These are phyloP conservation scores for Marchantia paleacea DNA, from an alignment of 225 moss, liverwort and hornwort species.

Conservation along the genomic window DNA sequence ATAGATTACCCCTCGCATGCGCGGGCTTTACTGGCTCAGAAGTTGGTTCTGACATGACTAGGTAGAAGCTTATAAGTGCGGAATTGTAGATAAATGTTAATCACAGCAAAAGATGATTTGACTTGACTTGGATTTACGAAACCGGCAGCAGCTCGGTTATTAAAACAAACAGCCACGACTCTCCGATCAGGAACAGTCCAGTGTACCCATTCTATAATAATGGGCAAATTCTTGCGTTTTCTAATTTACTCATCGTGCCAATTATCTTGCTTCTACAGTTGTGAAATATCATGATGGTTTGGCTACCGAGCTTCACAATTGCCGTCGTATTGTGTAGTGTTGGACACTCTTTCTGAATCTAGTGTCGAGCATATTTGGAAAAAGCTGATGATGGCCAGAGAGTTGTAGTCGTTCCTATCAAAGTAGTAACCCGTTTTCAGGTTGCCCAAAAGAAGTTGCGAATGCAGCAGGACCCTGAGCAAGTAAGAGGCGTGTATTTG, in stretches of 20 bases:
- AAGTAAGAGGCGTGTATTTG: too few relatives aligned
- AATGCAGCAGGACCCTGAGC: too few relatives aligned
- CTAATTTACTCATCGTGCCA: not conserved
- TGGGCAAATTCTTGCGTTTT: not conserved
- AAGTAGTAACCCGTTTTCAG: too few relatives aligned
- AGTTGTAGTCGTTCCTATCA: too few relatives aligned
- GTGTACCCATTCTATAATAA: not conserved
- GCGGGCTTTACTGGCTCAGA: not conserved
- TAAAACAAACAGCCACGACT: not conserved
- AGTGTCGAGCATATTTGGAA: not conserved
- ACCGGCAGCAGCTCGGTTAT: not conserved
- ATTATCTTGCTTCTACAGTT: not conserved
- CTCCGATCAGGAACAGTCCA: not conserved
- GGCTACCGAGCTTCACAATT: not conserved
- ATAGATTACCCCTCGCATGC: not conserved
- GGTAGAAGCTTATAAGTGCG: not conserved
- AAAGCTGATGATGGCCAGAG: not conserved
- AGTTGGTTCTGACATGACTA: not conserved
- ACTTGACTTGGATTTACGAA: not conserved
- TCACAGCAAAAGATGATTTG: not conserved
- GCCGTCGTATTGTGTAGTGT: not conserved
- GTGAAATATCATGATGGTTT: not conserved
- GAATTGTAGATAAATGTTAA: conserved; percentile 3
- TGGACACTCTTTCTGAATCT: not conserved
- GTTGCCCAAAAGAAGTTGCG: too few relatives aligned